Evolutionary conservation across 1,284 basidiomycete genomes (phyloP).

Genomic region (Cyathus pygmaeus): DNA sequence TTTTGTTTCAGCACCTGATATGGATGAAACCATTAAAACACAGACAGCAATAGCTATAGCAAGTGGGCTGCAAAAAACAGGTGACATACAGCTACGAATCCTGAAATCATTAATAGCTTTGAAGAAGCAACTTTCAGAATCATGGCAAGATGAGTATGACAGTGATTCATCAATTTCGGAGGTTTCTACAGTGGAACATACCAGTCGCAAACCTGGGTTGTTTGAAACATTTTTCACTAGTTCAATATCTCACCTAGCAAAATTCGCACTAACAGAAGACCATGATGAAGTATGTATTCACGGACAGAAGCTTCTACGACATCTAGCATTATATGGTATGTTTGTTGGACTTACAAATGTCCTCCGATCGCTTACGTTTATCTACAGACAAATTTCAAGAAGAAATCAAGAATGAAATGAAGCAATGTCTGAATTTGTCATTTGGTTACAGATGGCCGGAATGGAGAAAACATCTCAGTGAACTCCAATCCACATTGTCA

Average conservation of each 20-base stretch:
- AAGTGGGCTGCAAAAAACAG: not conserved
- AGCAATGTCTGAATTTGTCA: not conserved
- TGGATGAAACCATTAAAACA: no score
- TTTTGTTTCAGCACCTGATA: no score
- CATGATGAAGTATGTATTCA: not conserved
- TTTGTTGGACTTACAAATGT: not conserved
- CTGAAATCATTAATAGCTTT: not conserved
- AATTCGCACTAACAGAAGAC: not conserved
- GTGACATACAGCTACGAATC: not conserved
- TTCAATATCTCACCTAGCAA: not conserved
- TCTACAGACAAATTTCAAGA: not conserved
- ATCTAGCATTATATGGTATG: not conserved
- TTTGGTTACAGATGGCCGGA: not conserved
- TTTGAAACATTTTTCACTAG: no score
- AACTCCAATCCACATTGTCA: no score
- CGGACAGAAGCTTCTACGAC: not conserved
- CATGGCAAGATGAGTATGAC: no score
- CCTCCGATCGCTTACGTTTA: not conserved
- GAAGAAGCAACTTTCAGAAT: no score
- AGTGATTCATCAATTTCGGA: no score
- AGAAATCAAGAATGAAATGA: no score
- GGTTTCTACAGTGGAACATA: no score
- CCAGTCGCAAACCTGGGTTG: no score
- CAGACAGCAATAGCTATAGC: no score
- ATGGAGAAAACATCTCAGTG: no score